A percentile compares a stretch with the other conserved stretches of the same genome.
Conservation (phyloP, 805 yeast species). For the Metschnikowia hibisci region DNA sequence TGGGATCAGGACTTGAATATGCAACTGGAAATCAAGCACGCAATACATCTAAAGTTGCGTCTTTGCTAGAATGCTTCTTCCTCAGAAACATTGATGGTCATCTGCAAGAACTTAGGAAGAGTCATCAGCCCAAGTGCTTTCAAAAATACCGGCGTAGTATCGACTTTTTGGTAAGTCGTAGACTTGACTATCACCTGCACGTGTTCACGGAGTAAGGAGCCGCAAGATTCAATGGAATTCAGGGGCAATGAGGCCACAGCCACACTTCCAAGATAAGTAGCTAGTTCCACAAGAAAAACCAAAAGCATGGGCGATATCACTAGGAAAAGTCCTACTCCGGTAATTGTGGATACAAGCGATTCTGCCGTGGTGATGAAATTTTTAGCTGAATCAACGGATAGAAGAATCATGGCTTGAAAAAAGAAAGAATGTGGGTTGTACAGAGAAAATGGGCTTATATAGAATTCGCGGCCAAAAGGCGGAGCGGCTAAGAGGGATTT, state of each 20-base stretch:
- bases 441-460: too few species aligned
- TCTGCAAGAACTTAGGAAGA: neutral
- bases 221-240: neutral
- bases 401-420: neutral
- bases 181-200: neutral
- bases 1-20: too few species aligned
- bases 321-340: neutral
- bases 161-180: neutral
- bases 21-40: too few species aligned
- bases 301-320: neutral
- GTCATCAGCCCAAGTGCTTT: neutral
- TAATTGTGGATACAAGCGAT: neutral
- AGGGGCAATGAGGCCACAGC: neutral
- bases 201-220: neutral
- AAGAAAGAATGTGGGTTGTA: neutral
- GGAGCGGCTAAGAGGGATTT: too few species aligned
- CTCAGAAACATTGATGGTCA: slow-evolving; percentile 1
- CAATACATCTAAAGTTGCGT: too few species aligned
- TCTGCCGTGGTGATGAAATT: neutral
- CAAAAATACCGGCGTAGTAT: neutral
- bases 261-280: slow-evolving; percentile 2
- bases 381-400: neutral
- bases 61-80: neutral
- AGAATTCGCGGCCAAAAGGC: too few species aligned
- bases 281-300: slow-evolving; percentile 1